Conservation (phyloP, 352 stramenopile species). For the Lagenidium giganteum region DNA sequence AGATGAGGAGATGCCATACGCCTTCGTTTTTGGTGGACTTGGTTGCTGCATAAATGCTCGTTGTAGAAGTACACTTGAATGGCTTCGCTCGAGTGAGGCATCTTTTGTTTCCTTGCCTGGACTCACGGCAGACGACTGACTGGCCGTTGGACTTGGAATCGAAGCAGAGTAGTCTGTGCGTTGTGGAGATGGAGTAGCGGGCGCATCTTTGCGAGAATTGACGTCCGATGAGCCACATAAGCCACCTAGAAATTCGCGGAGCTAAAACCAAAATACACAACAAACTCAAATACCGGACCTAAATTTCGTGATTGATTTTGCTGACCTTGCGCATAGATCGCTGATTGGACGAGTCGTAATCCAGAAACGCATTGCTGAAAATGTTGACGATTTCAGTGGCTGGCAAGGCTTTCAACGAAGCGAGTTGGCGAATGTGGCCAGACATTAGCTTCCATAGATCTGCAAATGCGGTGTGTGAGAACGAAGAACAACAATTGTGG, state of each 20-base stretch:
- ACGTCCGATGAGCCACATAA: conserved; percentile 30
- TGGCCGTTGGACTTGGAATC: neutral
- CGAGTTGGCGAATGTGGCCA: conserved; percentile 49
- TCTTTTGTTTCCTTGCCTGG: neutral
- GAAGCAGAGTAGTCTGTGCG: conserved; percentile 17
- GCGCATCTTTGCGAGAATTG: conserved; percentile 7
- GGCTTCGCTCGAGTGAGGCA: conserved; percentile 14
- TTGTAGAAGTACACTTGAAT: conserved; percentile 47
- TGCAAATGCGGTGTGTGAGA: conserved; percentile 7
- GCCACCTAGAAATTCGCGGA: conserved; percentile 52
- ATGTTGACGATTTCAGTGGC: conserved; percentile 30
- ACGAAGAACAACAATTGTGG: conserved; percentile 1
- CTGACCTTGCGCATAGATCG: conserved; percentile 63
- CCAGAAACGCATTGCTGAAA: conserved; percentile 47
- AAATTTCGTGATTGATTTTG: neutral
- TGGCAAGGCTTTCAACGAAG: conserved; percentile 33
- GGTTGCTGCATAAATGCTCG: conserved; percentile 54
- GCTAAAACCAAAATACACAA: conserved; percentile 16
- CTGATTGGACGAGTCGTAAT: conserved; percentile 48
- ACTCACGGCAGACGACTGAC: neutral
- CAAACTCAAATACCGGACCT: neutral
- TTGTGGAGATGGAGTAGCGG: conserved; percentile 1
- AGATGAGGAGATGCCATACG: conserved; percentile 42
- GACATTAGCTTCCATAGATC: conserved; percentile 71
- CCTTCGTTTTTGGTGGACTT: conserved; percentile 46